A percentile compares a stretch with the other conserved stretches of the same genome.
phyloP scores from a whole-genome alignment of 225 moss, liverwort and hornwort species.

The Sphagnum contortum region DNA sequence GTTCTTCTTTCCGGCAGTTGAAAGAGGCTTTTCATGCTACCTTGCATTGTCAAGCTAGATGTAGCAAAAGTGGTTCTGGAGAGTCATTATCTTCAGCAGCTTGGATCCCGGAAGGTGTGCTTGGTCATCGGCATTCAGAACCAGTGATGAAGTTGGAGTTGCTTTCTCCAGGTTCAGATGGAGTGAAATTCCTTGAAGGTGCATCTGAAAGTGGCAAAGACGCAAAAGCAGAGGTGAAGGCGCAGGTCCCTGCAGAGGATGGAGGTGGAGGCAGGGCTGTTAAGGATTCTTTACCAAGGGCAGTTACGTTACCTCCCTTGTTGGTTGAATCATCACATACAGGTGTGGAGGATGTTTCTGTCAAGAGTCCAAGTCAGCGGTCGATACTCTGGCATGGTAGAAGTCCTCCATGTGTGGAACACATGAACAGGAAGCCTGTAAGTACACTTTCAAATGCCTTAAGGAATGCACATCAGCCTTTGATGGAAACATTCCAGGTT shows the following conservation, averaged over 20 bases:
- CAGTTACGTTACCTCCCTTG: neutral
- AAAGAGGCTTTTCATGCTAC: constrained; percentile 3
- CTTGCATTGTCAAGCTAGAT: neutral
- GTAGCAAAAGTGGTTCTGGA: neutral
- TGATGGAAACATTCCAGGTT: constrained; percentile 3
- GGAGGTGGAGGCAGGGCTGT: neutral
- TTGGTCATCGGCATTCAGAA: constrained; percentile 32
- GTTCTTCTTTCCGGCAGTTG: neutral
- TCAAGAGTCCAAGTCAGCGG: constrained; percentile 16
- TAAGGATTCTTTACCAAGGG: neutral
- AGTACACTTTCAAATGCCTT: constrained; percentile 17
- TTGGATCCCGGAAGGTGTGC: neutral
- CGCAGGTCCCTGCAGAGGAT: neutral
- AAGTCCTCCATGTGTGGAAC: neutral
- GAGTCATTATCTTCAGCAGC: neutral
- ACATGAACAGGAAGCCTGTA: constrained; percentile 7
- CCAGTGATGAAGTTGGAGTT: constrained; percentile 13
- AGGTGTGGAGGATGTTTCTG: neutral
- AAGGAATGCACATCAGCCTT: constrained; percentile 4
- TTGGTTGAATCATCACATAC: neutral
- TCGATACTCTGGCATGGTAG: constrained; percentile 20
- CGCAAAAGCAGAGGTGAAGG: neutral
- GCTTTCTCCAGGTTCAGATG: constrained; percentile 4
- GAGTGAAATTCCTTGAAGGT: too few relatives aligned
- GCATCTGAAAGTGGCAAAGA: neutral